Evolutionary conservation across 2,329 filamentous ascomycete species (phyloP).

Genomic region (Hymenoscyphus linearis): DNA sequence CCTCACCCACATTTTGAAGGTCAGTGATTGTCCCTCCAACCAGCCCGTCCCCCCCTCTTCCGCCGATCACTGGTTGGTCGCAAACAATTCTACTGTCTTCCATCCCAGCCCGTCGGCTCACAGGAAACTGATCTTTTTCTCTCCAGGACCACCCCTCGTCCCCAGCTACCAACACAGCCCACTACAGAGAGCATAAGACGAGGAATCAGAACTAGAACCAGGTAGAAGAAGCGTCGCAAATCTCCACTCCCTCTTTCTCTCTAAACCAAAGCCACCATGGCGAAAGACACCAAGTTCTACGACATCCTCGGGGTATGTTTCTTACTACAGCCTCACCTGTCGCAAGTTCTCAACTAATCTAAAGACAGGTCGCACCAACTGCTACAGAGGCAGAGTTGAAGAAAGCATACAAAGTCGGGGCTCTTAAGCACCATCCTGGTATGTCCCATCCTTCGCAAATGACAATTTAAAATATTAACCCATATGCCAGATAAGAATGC

Average conservation of each 20-base stretch:
- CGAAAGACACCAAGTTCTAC: conserved; percentile 75
- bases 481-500: conserved; percentile 78
- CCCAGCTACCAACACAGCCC: background rate
- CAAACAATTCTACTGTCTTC: background rate
- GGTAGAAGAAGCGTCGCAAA: background rate
- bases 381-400: conserved; percentile 84
- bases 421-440: conserved; percentile 82
- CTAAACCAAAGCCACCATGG: conserved; percentile 50
- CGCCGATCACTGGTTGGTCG: background rate
- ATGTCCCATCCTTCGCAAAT: conserved; percentile 33
- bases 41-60: too few species aligned
- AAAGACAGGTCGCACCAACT: conserved; percentile 63
- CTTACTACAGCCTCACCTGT: background rate
- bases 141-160: background rate
- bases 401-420: conserved; percentile 80
- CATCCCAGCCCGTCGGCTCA: background rate
- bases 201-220: background rate
- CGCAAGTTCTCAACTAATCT: conserved; percentile 27
- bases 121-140: background rate
- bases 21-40: background rate
- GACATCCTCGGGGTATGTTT: conserved; percentile 67
- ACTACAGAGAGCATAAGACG: background rate
- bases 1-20: background rate
- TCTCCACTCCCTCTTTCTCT: background rate
- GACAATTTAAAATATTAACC: conserved; percentile 19